These are phyloP conservation scores for Penicillium digitatum DNA, from an alignment of 2,329 filamentous ascomycete genomes.

Conservation along the genomic window DNA sequence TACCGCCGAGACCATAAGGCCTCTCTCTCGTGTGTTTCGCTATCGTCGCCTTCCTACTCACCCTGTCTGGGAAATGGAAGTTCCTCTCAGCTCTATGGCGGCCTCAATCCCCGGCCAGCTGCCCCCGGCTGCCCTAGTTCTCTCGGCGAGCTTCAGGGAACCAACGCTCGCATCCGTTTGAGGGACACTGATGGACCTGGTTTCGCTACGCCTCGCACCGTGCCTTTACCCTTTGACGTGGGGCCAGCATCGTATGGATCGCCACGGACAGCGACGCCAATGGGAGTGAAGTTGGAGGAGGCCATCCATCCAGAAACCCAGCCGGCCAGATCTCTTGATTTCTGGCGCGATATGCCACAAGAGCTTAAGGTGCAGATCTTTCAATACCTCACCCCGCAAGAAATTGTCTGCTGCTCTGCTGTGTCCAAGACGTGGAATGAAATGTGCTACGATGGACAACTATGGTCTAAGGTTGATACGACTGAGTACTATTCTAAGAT, in stretches of 20 bases:
- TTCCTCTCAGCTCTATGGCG: slow-evolving; percentile 55
- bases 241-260: slow-evolving; percentile 47
- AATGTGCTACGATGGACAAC: slow-evolving; percentile 88
- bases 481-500: slow-evolving; percentile 85
- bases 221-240: slow-evolving; percentile 62
- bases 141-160: slow-evolving; percentile 49
- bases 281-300: slow-evolving; percentile 15
- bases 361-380: slow-evolving; percentile 80
- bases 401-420: slow-evolving; percentile 72
- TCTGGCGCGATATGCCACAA: slow-evolving; percentile 76
- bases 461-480: slow-evolving; percentile 82
- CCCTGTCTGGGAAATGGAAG: slow-evolving; percentile 54
- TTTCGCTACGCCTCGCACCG: slow-evolving; percentile 46
- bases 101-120: slow-evolving; percentile 54
- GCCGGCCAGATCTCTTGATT: slow-evolving; percentile 52
- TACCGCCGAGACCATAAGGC: slow-evolving; percentile 61
- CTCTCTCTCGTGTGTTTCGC: slow-evolving; percentile 62
- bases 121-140: slow-evolving; percentile 46
- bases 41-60: slow-evolving; percentile 52
- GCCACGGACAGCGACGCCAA: slow-evolving; percentile 15
- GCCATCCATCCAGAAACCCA: slow-evolving; percentile 25
- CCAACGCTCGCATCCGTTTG: slow-evolving; percentile 53
- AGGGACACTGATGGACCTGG: slow-evolving; percentile 49
- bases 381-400: slow-evolving; percentile 69
- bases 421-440: slow-evolving; percentile 75